Conservation (phyloP, 2,329 filamentous ascomycete species). For the Diaporthe nobilis region DNA sequence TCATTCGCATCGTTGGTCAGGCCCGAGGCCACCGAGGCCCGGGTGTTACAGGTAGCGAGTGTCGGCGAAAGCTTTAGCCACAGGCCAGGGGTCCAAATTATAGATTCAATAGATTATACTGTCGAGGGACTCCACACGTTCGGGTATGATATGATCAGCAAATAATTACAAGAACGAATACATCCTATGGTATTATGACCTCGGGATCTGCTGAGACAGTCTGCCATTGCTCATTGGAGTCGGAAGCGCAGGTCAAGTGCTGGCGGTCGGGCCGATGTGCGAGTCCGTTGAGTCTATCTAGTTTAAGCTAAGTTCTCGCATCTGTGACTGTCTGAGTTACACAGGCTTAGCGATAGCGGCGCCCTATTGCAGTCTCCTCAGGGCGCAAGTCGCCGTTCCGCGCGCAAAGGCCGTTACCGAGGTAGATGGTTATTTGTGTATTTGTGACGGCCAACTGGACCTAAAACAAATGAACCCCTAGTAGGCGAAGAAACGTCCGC, state of each 20-base stretch:
- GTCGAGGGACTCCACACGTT: neutral
- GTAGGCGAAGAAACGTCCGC: neutral
- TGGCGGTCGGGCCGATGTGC: constrained; percentile 16
- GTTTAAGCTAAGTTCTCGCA: neutral
- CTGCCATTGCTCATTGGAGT: neutral
- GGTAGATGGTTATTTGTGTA: constrained; percentile 1
- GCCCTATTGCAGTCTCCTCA: neutral
- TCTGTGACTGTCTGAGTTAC: neutral
- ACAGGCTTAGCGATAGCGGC: neutral
- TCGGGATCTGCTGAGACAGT: neutral
- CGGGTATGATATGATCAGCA: neutral
- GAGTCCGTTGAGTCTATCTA: neutral
- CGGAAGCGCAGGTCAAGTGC: neutral
- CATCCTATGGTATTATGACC: neutral
- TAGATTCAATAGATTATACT: neutral
- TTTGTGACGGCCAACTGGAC: neutral
- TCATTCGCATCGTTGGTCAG: constrained; percentile 9
- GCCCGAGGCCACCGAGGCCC: constrained; percentile 13
- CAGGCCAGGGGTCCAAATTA: neutral
- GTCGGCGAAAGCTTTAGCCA: neutral
- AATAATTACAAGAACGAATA: neutral
- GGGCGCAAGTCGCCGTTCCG: neutral
- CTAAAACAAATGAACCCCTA: neutral
- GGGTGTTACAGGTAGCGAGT: constrained; percentile 20
- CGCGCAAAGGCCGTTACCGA: neutral